Evolutionary conservation across 2,329 filamentous ascomycete genomes (phyloP).

Genomic region (Colletotrichum caudatum): DNA sequence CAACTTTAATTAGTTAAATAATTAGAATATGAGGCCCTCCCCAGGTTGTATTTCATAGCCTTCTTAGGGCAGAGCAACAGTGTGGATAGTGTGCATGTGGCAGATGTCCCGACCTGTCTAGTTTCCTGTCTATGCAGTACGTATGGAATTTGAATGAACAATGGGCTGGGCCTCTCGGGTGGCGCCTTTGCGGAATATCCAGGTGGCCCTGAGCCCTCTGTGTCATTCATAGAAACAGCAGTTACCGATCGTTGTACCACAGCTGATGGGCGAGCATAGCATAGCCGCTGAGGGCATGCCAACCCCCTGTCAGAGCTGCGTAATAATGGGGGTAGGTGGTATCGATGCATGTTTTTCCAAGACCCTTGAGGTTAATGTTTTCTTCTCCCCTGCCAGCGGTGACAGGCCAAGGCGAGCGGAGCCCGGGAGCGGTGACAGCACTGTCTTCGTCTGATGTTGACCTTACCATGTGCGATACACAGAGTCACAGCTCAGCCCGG

Average conservation of each 20-base stretch:
- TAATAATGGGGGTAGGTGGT: conserved; percentile 22
- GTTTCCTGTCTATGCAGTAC: not conserved
- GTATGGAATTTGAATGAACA: conserved; percentile 20
- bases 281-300: conserved; percentile 4
- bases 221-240: not conserved
- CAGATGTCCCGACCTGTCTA: not conserved
- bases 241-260: not conserved
- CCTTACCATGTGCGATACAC: conserved; percentile 10
- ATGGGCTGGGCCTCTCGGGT: conserved; percentile 2
- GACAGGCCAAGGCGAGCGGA: not conserved
- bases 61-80: not conserved
- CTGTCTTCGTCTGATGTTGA: conserved; percentile 10
- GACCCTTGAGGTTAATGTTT: conserved; percentile 30
- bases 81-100: not conserved
- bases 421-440: conserved; percentile 4
- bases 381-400: conserved; percentile 8
- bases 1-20: not conserved
- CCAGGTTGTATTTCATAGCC: not conserved
- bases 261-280: not conserved
- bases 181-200: conserved; percentile 19
- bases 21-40: not conserved
- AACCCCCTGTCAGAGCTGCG: conserved; percentile 23
- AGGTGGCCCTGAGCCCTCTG: conserved; percentile 17
- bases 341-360: conserved; percentile 32
- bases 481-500: conserved; percentile 9